Percentiles rank a stretch among this genome's conserved stretches.
Conservation (phyloP, 2,329 filamentous ascomycete species). For the Aspergillus sclerotialis region DNA sequence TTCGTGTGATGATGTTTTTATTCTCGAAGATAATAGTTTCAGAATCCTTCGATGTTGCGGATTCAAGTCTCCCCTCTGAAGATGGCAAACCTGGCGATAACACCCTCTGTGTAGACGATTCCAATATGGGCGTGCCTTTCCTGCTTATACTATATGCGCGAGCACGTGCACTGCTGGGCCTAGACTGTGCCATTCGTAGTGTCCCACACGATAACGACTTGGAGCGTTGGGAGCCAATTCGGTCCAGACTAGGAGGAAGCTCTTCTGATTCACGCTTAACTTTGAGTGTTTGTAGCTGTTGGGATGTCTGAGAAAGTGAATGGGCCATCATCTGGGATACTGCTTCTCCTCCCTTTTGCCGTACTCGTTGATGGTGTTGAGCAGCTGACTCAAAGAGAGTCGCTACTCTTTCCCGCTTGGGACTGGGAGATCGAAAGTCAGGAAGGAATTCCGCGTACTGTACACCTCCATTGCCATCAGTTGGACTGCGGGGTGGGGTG, state of each 20-base stretch:
- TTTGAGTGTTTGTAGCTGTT: constrained; percentile 23
- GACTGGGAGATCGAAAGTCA: constrained; percentile 31
- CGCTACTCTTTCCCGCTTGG: constrained; percentile 37
- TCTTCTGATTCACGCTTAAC: constrained; percentile 33
- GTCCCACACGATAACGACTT: constrained; percentile 28
- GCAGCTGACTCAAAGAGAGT: constrained; percentile 36
- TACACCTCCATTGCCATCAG: constrained; percentile 7
- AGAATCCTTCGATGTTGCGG: constrained; percentile 16
- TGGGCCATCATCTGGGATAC: constrained; percentile 35
- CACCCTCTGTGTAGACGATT: constrained; percentile 10
- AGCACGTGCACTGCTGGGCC: constrained; percentile 17
- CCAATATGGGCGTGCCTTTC: constrained; percentile 18
- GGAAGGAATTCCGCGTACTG: constrained; percentile 30
- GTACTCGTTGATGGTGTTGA: constrained; percentile 34
- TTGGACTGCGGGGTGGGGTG: constrained; percentile 22
- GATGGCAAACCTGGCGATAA: constrained; percentile 10
- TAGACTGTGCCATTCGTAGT: constrained; percentile 8
- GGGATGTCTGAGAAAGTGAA: constrained; percentile 20
- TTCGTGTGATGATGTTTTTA: constrained; percentile 35
- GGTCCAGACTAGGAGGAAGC: constrained; percentile 20
- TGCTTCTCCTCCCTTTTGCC: constrained; percentile 32
- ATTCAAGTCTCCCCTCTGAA: constrained; percentile 11
- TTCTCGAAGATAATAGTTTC: constrained; percentile 29
- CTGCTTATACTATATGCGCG: constrained; percentile 8
- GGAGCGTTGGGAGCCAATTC: constrained; percentile 20